phyloP scores from a whole-genome alignment of 768 basidiomycete genomes.

The Boletus sp. region DNA sequence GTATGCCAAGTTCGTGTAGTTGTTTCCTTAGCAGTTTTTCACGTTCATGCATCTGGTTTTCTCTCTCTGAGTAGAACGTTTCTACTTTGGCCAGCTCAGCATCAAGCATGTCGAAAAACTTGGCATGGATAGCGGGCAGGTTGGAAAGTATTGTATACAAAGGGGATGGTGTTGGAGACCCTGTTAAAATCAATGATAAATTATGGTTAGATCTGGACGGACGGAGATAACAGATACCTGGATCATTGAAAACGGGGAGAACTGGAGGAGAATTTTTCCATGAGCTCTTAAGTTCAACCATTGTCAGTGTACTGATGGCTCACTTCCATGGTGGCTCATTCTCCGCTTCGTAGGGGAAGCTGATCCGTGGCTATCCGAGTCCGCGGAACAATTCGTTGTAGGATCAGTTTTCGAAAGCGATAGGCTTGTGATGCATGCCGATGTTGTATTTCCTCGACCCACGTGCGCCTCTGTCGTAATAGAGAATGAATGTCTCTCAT shows the following conservation, averaged over 20 bases:
- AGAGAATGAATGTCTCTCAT: background rate
- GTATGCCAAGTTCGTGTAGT: constrained; percentile 70
- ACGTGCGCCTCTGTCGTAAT: constrained; percentile 5
- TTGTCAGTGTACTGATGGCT: background rate
- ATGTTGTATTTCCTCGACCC: background rate
- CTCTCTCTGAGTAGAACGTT: constrained; percentile 73
- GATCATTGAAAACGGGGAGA: constrained; percentile 1
- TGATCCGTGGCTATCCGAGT: background rate
- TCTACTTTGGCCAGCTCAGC: constrained; percentile 82
- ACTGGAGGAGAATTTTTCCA: background rate
- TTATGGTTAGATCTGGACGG: background rate
- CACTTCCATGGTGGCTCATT: constrained; percentile 10
- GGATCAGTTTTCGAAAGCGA: background rate
- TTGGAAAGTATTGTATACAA: constrained; percentile 50
- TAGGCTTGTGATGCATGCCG: background rate
- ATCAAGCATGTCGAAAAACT: constrained; percentile 80
- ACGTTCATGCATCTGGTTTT: constrained; percentile 55
- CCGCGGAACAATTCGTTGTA: background rate
- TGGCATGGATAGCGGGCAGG: constrained; percentile 57
- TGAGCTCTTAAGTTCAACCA: background rate
- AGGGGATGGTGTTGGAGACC: constrained; percentile 29
- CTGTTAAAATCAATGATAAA: constrained; percentile 5
- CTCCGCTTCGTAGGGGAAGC: background rate
- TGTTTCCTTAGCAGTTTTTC: constrained; percentile 58
- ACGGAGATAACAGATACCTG: constrained; percentile 9